Evolutionary conservation across 1,284 basidiomycete genomes (phyloP).

Genomic region (Pisolithus thermaeus): DNA sequence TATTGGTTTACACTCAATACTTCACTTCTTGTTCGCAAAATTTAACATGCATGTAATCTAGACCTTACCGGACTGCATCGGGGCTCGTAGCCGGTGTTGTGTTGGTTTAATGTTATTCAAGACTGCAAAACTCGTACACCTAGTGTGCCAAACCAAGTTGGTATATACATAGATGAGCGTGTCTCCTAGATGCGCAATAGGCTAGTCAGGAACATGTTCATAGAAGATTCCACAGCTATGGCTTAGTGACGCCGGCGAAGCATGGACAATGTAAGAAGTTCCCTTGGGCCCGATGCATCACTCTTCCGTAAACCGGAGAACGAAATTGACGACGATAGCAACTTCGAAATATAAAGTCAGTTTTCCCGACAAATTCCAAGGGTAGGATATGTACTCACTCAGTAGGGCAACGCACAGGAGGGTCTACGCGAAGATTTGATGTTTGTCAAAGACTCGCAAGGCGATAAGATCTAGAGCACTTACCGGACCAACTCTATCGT

Average conservation of each 20-base stretch:
- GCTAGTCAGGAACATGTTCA: not conserved
- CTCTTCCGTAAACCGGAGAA: conserved; percentile 65
- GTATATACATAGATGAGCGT: no score
- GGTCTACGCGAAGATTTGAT: conserved; percentile 47
- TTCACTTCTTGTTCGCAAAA: not conserved
- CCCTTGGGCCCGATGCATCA: conserved; percentile 3
- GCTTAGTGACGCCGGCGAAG: not conserved
- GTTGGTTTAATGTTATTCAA: no score
- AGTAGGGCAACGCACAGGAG: conserved; percentile 82
- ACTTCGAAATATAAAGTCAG: conserved; percentile 39
- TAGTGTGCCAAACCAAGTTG: no score
- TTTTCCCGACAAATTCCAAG: conserved; percentile 2
- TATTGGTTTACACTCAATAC: not conserved
- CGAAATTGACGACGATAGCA: conserved; percentile 86
- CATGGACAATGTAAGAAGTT: not conserved
- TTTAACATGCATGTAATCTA: no score
- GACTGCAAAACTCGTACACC: no score
- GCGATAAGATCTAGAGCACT: conserved; percentile 27
- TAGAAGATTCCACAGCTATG: not conserved
- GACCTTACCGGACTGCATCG: no score
- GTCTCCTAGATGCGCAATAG: not conserved
- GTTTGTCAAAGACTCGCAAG: conserved; percentile 6
- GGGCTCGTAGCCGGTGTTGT: no score
- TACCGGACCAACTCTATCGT: conserved; percentile 87
- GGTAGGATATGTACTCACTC: conserved; percentile 44